phyloP scores from a whole-genome alignment of 192 early-diverging fungal genomes.

The Spinellus fusiger region DNA sequence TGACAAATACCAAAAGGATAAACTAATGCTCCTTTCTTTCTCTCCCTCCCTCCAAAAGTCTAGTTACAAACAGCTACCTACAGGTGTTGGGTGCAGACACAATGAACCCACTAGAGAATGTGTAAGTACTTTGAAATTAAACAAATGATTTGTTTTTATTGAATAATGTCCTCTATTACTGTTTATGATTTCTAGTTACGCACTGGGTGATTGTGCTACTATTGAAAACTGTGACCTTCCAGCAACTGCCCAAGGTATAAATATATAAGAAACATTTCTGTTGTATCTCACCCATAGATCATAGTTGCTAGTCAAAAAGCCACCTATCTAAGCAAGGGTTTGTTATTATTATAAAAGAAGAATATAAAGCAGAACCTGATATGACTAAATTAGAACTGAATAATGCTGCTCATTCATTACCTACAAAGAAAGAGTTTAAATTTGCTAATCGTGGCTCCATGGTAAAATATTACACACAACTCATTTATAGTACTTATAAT shows the following conservation, averaged over 20 bases:
- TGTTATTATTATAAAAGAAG: neutral
- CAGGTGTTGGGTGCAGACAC: too few species aligned
- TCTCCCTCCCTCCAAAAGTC: too few species aligned
- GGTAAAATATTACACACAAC: too few species aligned
- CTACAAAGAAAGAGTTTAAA: too few species aligned
- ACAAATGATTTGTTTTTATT: too few species aligned
- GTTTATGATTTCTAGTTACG: conserved; percentile 49
- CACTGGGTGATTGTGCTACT: conserved; percentile 85
- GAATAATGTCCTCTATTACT: conserved; percentile 4
- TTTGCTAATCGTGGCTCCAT: conserved; percentile 56
- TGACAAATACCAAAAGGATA: conserved; percentile 18
- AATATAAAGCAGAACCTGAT: neutral
- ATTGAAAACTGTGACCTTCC: conserved; percentile 73
- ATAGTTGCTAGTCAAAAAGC: conserved; percentile 71
- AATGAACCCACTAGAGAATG: too few species aligned
- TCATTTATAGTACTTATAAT: too few species aligned
- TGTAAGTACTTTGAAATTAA: too few species aligned
- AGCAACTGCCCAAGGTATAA: conserved; percentile 69
- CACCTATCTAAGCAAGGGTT: conserved; percentile 53
- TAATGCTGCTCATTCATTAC: too few species aligned
- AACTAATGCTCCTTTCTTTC: conserved; percentile 18
- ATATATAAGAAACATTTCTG: neutral
- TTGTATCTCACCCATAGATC: neutral
- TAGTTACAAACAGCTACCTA: too few species aligned
- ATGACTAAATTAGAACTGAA: too few species aligned